Percentiles rank a stretch among this genome's conserved stretches.
phyloP scores from a whole-genome alignment of 176 grass and related monocot species.

The Phoenix dactylifera region DNA sequence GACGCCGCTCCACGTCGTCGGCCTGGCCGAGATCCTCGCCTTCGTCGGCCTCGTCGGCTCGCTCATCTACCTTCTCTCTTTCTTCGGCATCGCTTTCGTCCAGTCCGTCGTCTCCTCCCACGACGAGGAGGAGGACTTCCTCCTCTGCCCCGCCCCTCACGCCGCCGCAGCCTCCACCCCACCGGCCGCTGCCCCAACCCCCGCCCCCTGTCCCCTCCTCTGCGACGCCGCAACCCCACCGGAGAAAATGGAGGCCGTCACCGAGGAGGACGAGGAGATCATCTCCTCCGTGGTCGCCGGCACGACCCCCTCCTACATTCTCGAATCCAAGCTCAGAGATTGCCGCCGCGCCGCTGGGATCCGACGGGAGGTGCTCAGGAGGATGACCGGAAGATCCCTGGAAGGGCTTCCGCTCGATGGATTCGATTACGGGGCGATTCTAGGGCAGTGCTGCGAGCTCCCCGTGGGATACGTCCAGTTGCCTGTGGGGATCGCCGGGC shows the following conservation, averaged over 20 bases:
- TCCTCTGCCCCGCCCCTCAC: no score
- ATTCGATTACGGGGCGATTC: constrained; percentile 56
- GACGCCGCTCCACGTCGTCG: constrained; percentile 60
- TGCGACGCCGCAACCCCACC: neutral
- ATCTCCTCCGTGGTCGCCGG: constrained; percentile 31
- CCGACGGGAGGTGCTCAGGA: constrained; percentile 48
- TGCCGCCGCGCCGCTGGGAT: constrained; percentile 55
- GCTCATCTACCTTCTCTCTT: constrained; percentile 70
- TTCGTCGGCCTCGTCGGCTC: constrained; percentile 65
- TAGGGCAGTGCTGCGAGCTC: constrained; percentile 79
- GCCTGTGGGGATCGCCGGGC: constrained; percentile 57
- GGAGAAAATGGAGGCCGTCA: constrained; percentile 28
- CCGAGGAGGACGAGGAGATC: constrained; percentile 49
- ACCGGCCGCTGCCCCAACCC: neutral
- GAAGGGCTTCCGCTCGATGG: constrained; percentile 55
- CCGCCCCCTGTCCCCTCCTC: constrained; percentile 29
- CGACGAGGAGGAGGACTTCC: constrained; percentile 58
- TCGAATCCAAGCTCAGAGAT: constrained; percentile 52
- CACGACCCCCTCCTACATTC: constrained; percentile 49
- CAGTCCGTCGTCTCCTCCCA: constrained; percentile 65
- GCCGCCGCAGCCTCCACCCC: no score
- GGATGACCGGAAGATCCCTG: constrained; percentile 49
- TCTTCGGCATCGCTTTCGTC: constrained; percentile 77
- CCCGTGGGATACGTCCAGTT: constrained; percentile 66
- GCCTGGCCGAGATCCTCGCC: constrained; percentile 57